A percentile compares a stretch with the other conserved stretches of the same genome.
Evolutionary conservation across 1,284 basidiomycete species (phyloP).

Genomic region (Apiotrichum montevideense): DNA sequence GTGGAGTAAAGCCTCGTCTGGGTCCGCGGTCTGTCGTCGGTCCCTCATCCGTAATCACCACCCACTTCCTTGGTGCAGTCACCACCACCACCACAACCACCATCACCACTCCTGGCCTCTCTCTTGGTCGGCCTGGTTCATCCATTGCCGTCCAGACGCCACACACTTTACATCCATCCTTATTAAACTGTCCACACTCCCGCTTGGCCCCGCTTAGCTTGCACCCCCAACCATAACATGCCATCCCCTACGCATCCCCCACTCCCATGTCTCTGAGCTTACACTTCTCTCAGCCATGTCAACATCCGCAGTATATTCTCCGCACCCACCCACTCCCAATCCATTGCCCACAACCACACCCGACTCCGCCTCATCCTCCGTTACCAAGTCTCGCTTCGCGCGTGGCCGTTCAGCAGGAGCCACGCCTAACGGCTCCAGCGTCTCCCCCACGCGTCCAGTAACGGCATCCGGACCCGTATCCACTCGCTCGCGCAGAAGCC

Average conservation of each 20-base stretch:
- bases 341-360: not conserved
- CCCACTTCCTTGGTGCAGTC: too few species aligned
- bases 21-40: too few species aligned
- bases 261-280: not conserved
- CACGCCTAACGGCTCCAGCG: slow-evolving; percentile 1
- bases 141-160: too few species aligned
- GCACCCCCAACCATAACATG: not conserved
- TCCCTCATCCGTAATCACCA: too few species aligned
- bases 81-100: too few species aligned
- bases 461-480: not conserved
- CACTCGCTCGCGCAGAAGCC: slow-evolving; percentile 11
- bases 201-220: not conserved
- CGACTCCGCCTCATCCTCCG: not conserved
- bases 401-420: slow-evolving; percentile 8
- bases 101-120: too few species aligned
- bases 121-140: too few species aligned
- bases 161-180: too few species aligned
- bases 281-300: slow-evolving; percentile 8
- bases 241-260: not conserved
- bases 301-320: slow-evolving; percentile 15
- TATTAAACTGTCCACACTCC: not conserved
- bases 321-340: slow-evolving; percentile 7
- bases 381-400: slow-evolving; percentile 4
- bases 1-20: too few species aligned
- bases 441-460: slow-evolving; percentile 13